These are phyloP conservation scores for Russula olivacea DNA, from an alignment of 768 basidiomycete species.

Conservation along the genomic window DNA sequence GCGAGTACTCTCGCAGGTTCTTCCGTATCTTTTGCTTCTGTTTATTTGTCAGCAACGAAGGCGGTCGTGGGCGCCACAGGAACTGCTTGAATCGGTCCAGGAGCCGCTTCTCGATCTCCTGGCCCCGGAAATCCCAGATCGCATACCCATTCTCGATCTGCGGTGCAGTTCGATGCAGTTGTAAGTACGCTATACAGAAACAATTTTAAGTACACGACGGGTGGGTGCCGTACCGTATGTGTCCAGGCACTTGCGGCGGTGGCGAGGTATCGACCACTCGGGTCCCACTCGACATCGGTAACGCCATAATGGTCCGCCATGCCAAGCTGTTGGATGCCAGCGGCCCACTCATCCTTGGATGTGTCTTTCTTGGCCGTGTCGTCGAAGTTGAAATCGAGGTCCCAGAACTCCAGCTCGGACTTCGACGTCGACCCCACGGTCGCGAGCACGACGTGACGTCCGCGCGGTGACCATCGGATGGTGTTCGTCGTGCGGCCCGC, in stretches of 20 bases:
- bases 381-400: constrained; percentile 79
- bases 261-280: constrained; percentile 86
- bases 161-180: not conserved
- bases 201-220: not conserved
- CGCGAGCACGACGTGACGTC: constrained; percentile 91
- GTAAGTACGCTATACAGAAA: not conserved
- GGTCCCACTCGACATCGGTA: constrained; percentile 98
- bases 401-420: constrained; percentile 98
- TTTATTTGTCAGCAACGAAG: constrained; percentile 78
- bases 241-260: constrained; percentile 95
- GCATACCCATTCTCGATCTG: constrained; percentile 96
- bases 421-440: constrained; percentile 93
- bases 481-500: constrained; percentile 84
- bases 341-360: constrained; percentile 72
- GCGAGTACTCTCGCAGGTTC: constrained; percentile 87
- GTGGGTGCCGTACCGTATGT: constrained; percentile 59
- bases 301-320: constrained; percentile 94
- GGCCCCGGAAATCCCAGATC: constrained; percentile 98
- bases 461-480: constrained; percentile 94
- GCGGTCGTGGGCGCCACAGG: constrained; percentile 95
- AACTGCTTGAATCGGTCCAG: constrained; percentile 98
- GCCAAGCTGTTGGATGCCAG: constrained; percentile 77
- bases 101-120: constrained; percentile 83
- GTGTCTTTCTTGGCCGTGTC: constrained; percentile 45
- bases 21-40: constrained; percentile 80